Conservation (phyloP, 1,284 basidiomycete genomes). For the Exobasidium cylindrosporum region DNA sequence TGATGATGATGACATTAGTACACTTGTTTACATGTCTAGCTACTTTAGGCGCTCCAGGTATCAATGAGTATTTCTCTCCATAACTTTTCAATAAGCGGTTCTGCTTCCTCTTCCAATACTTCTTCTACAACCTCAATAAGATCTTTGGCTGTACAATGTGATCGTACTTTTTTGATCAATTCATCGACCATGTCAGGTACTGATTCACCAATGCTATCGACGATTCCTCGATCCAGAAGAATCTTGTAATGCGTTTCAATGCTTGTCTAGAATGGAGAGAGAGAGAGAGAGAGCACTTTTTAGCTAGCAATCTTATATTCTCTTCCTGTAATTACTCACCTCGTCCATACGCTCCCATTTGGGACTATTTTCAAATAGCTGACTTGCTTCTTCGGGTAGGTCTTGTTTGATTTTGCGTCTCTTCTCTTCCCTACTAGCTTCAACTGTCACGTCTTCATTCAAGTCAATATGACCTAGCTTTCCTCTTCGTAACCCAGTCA, state of each 20-base stretch:
- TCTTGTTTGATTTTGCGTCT: constrained; percentile 13
- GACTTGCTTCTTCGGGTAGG: constrained; percentile 18
- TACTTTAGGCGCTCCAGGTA: not conserved
- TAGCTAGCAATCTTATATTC: not conserved
- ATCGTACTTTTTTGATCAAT: constrained; percentile 31
- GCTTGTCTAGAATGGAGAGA: not conserved
- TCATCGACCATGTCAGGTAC: constrained; percentile 44
- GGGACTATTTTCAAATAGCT: constrained; percentile 25
- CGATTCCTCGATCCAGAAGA: constrained; percentile 38
- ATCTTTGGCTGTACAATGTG: constrained; percentile 19
- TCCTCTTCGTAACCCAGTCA: constrained; percentile 25
- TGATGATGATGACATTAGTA: too few relatives aligned
- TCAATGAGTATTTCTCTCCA: constrained; percentile 45
- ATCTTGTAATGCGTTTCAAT: constrained; percentile 27
- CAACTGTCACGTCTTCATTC: constrained; percentile 20
- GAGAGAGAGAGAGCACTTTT: not conserved
- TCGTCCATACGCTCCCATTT: constrained; percentile 41
- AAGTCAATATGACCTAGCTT: constrained; percentile 33
- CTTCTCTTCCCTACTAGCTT: constrained; percentile 17
- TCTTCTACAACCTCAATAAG: constrained; percentile 41
- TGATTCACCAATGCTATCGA: constrained; percentile 42
- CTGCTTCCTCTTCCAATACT: constrained; percentile 49
- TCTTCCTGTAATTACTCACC: constrained; percentile 10
- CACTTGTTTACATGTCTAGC: too few relatives aligned
- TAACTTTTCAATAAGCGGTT: constrained; percentile 35